Evolutionary conservation across 2,329 filamentous ascomycete genomes (phyloP).

Genomic region (Xylariaceae sp.): DNA sequence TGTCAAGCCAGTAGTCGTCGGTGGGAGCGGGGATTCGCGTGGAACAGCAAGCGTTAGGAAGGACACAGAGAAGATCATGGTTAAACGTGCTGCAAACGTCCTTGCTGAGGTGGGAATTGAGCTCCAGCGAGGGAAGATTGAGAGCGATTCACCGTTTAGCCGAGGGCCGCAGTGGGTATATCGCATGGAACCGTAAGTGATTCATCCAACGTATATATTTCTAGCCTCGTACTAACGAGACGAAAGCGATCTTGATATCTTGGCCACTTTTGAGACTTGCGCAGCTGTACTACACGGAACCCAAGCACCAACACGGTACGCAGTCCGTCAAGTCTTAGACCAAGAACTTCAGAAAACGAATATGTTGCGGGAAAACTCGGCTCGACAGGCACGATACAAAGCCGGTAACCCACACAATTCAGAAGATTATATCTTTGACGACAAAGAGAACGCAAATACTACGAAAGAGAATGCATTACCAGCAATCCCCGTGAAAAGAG

Average conservation of each 20-base stretch:
- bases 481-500: conserved; percentile 46
- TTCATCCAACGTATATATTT: not conserved
- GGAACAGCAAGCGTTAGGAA: conserved; percentile 85
- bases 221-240: conserved; percentile 9
- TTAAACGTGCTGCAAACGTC: conserved; percentile 78
- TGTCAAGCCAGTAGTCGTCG: conserved; percentile 87
- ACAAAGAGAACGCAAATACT: conserved; percentile 47
- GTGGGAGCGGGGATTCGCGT: conserved; percentile 67
- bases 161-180: conserved; percentile 80
- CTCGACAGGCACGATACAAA: conserved; percentile 68
- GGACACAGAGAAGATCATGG: conserved; percentile 81
- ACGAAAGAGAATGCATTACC: conserved; percentile 30
- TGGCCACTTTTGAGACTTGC: conserved; percentile 76
- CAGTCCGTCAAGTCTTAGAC: conserved; percentile 89
- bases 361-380: conserved; percentile 67
- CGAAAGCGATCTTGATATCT: conserved; percentile 71
- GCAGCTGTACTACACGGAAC: conserved; percentile 59
- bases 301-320: conserved; percentile 81
- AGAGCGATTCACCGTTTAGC: conserved; percentile 65
- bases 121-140: conserved; percentile 81
- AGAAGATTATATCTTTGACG: conserved; percentile 39
- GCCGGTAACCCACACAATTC: conserved; percentile 50
- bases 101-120: conserved; percentile 83
- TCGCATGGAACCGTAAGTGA: conserved; percentile 87
- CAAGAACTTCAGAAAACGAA: conserved; percentile 83